Evolutionary conservation across 805 yeast species (phyloP), one percentile per base, ranked within the genome.

Genomic region (Candida takata): DNA sequence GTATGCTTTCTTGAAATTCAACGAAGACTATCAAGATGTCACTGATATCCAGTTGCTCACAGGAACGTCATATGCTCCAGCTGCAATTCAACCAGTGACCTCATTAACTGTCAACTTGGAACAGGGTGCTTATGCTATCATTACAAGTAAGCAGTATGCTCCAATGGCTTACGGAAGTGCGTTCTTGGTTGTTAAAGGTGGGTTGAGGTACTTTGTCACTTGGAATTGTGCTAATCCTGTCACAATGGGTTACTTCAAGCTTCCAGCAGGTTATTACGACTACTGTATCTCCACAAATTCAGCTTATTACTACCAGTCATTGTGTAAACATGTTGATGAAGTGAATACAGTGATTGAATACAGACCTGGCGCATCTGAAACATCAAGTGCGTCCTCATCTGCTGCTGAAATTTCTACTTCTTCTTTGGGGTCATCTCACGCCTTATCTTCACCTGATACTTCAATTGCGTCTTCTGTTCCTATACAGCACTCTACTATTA

Each of bases 21-120:
- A 48, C 4, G 28, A 33, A 18, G 48, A 48, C 29, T 33, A 40
- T 9, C n/a, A 27, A 9, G 43, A 36, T 16, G 42, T 48, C 9
- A 38, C 44, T 16, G 48, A 44, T 25, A 45, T 48, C 14, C 37
- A 40, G 19, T 27, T 45, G 24, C 15, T 40, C 6, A 39, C 49
- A 1, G 37, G 38, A 4, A 25, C 42, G 3, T 33, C 28, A 15
- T 6, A 3, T 17, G 9, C 19, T 5, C 12, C 28, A 10, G 34
- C 36, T 2, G 15, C 15, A 7, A 9, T 37, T 7, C 9, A 23
- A 10, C 34, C 38, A 11, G 40, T 20, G 3, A 33, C 47, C 21
- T 43, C 38, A 8, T 24, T 36, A 13, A 36, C 39, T 36, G 38
- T 47, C 27, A 47, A 47, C 32, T 30, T 43, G 33, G 20, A 43